Evolutionary conservation across 2,329 filamentous ascomycete genomes (phyloP).

Genomic region (Macroventuria anomochaeta): DNA sequence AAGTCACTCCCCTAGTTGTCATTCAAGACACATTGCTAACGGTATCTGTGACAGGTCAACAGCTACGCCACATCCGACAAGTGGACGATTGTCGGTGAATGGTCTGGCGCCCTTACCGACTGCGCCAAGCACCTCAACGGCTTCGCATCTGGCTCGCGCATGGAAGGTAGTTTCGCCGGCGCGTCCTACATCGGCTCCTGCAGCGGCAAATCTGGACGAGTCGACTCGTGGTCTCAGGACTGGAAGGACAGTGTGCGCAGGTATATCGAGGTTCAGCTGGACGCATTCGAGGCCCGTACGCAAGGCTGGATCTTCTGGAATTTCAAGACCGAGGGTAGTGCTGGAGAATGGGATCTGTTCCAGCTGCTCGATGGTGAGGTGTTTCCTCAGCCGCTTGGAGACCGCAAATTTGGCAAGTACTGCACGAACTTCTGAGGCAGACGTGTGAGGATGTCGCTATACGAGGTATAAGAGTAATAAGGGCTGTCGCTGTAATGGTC

Average conservation of each 20-base stretch:
- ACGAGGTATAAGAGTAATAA: background rate
- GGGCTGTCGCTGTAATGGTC: background rate
- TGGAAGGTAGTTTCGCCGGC: slow-evolving; percentile 61
- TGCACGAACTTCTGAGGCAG: slow-evolving; percentile 31
- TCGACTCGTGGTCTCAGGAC: slow-evolving; percentile 56
- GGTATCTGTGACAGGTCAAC: slow-evolving; percentile 21
- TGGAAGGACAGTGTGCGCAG: slow-evolving; percentile 56
- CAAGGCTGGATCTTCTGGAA: slow-evolving; percentile 65
- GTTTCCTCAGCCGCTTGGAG: slow-evolving; percentile 52
- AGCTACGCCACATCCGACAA: slow-evolving; percentile 63
- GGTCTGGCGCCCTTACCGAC: slow-evolving; percentile 70
- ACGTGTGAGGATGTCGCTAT: background rate
- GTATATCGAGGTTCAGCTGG: slow-evolving; percentile 63
- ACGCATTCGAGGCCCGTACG: slow-evolving; percentile 58
- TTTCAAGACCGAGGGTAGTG: slow-evolving; percentile 60
- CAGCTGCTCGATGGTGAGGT: slow-evolving; percentile 57
- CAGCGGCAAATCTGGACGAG: slow-evolving; percentile 56
- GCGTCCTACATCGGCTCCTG: slow-evolving; percentile 62
- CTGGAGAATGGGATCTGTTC: slow-evolving; percentile 62
- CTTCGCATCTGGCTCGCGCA: slow-evolving; percentile 61
- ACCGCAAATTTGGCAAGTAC: slow-evolving; percentile 39
- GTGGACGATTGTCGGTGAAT: slow-evolving; percentile 71
- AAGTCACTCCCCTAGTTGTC: background rate
- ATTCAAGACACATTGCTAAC: background rate
- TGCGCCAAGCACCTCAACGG: slow-evolving; percentile 58